A percentile compares a stretch with the other conserved stretches of the same genome.
Evolutionary conservation across 192 early-diverging fungal genomes (phyloP).

Genomic region (Tieghemiomyces parasiticus): DNA sequence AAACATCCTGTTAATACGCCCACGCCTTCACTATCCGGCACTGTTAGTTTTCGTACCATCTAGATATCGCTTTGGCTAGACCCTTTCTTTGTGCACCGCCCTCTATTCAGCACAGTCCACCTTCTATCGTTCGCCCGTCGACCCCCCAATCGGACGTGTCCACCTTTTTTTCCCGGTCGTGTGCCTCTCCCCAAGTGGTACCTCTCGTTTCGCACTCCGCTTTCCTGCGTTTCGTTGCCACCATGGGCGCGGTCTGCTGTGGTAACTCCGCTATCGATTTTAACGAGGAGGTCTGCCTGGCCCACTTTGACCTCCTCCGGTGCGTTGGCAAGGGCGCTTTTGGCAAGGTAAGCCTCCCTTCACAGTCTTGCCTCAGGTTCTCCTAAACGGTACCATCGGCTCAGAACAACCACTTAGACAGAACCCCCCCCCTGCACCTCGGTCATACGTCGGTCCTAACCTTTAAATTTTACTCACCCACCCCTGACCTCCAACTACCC

Average conservation of each 20-base stretch:
- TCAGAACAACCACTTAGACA: not conserved
- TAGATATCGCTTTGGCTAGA: too few species aligned
- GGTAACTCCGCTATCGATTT: constrained; percentile 33
- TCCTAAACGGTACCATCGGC: not conserved
- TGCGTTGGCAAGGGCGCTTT: constrained; percentile 75
- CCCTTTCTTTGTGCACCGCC: too few species aligned
- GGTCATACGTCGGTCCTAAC: not conserved
- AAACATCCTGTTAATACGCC: too few species aligned
- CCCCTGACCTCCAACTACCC: not conserved
- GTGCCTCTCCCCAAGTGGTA: too few species aligned
- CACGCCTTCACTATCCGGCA: too few species aligned
- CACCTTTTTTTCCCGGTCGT: too few species aligned
- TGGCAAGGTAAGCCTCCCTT: constrained; percentile 57
- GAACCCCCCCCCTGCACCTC: not conserved
- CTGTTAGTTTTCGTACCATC: too few species aligned
- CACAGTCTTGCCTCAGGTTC: not conserved
- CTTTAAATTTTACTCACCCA: not conserved
- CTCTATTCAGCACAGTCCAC: too few species aligned
- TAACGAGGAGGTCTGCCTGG: constrained; percentile 48
- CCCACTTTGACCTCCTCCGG: constrained; percentile 65
- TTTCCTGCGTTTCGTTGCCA: too few species aligned
- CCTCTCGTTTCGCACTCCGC: too few species aligned
- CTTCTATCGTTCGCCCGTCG: too few species aligned
- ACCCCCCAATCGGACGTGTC: too few species aligned
- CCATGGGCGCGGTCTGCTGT: constrained; percentile 11